These are phyloP conservation scores for Ophiosphaerella herpotricha DNA, from an alignment of 2,329 filamentous ascomycete species.

Conservation along the genomic window DNA sequence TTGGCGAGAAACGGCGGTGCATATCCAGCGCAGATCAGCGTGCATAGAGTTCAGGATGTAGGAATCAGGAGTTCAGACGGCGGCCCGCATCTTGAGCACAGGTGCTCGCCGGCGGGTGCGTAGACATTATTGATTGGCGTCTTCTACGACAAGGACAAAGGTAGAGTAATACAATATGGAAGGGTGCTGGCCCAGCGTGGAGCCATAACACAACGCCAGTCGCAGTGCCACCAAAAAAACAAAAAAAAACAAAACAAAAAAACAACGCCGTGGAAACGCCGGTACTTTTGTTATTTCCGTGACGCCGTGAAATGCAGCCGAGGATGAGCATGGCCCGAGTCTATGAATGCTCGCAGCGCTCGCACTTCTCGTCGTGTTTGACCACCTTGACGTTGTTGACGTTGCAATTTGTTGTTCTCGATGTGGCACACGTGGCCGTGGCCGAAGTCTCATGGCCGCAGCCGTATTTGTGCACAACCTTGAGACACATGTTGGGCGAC, in stretches of 20 bases:
- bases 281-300: conserved; percentile 42
- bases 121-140: conserved; percentile 37
- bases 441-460: conserved; percentile 53
- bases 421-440: conserved; percentile 53
- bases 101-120: conserved; percentile 28
- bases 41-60: conserved; percentile 24
- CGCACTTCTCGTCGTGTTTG: conserved; percentile 55
- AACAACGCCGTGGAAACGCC: conserved; percentile 41
- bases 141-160: conserved; percentile 39
- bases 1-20: conserved; percentile 43
- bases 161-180: conserved; percentile 38
- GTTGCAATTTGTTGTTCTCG: conserved; percentile 48
- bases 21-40: conserved; percentile 40
- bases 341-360: conserved; percentile 51
- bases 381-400: conserved; percentile 50
- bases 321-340: too few species aligned
- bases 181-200: conserved; percentile 42
- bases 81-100: conserved; percentile 24
- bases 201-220: conserved; percentile 40
- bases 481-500: conserved; percentile 50
- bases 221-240: too few species aligned
- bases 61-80: conserved; percentile 20
- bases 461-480: conserved; percentile 53
- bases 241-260: background rate
- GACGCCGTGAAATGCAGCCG: conserved; percentile 50